These are phyloP conservation scores for Teratosphaeria epicoccoides DNA, from an alignment of 2,329 filamentous ascomycete genomes.

Conservation along the genomic window DNA sequence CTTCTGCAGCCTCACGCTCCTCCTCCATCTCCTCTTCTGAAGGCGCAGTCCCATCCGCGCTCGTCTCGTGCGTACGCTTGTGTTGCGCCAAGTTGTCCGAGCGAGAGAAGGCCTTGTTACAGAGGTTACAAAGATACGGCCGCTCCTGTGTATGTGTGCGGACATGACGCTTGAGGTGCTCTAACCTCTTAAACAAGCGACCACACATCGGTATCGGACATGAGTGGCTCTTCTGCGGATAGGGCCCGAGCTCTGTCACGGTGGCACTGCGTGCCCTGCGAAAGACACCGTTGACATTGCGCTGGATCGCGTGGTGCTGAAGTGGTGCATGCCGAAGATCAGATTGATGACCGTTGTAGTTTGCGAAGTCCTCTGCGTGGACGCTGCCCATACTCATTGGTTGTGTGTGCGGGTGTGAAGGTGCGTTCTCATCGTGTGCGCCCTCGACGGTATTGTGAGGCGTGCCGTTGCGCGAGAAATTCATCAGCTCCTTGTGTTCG, in stretches of 20 bases:
- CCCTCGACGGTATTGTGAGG: conserved; percentile 78
- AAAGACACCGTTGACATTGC: conserved; percentile 60
- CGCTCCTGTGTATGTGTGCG: conserved; percentile 98
- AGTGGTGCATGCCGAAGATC: conserved; percentile 34
- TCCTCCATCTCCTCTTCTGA: conserved; percentile 80
- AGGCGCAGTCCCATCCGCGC: conserved; percentile 52
- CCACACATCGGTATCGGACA: conserved; percentile 98
- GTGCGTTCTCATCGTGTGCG: conserved; percentile 45
- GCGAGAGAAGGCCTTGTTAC: conserved; percentile 96
- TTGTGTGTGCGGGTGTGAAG: conserved; percentile 33
- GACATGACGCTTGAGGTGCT: conserved; percentile 98
- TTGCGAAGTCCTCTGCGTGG: conserved; percentile 59
- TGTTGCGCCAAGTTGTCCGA: conserved; percentile 98
- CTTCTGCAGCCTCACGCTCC: conserved; percentile 73
- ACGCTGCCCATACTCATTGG: conserved; percentile 47
- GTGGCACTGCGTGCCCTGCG: conserved; percentile 88
- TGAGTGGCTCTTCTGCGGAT: conserved; percentile 95
- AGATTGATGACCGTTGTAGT: conserved; percentile 43
- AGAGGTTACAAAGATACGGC: conserved; percentile 93
- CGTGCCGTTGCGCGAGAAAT: conserved; percentile 84
- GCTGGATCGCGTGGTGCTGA: conserved; percentile 48
- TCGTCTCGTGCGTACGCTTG: conserved; percentile 70
- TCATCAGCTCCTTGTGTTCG: conserved; percentile 69
- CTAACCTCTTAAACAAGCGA: conserved; percentile 94
- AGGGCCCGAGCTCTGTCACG: conserved; percentile 91